These are phyloP conservation scores for Casaregolazyma suthepensis DNA, from an alignment of 1,139 yeast genomes.

Conservation along the genomic window DNA sequence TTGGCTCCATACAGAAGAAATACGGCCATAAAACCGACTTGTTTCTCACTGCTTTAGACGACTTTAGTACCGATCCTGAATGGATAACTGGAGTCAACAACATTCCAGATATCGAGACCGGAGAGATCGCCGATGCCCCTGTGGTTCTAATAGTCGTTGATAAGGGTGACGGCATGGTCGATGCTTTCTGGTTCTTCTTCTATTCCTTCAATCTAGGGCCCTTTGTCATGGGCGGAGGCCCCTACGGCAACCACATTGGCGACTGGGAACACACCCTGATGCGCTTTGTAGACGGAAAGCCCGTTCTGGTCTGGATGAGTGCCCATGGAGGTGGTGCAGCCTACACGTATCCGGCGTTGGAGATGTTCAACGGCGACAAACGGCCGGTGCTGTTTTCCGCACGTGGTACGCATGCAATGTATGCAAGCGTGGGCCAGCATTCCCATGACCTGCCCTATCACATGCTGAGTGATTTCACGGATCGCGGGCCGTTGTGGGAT, in stretches of 20 bases:
- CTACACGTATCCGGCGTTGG: constrained; percentile 66
- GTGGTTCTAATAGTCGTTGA: constrained; percentile 79
- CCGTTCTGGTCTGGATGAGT: constrained; percentile 94
- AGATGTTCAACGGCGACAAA: constrained; percentile 48
- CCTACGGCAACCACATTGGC: constrained; percentile 94
- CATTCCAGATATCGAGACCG: constrained; percentile 64
- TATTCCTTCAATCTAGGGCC: constrained; percentile 94
- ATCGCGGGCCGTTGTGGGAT: constrained; percentile 93
- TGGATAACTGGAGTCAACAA: constrained; percentile 77
- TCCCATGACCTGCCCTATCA: constrained; percentile 92
- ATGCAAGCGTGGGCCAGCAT: constrained; percentile 93
- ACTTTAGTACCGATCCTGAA: constrained; percentile 69
- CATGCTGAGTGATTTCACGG: constrained; percentile 87
- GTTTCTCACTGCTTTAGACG: constrained; percentile 60
- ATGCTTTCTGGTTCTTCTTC: constrained; percentile 94
- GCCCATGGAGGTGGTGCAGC: constrained; percentile 99
- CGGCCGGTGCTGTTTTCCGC: constrained; percentile 84
- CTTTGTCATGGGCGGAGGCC: constrained; percentile 95
- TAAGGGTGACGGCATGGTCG: constrained; percentile 88
- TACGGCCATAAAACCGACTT: constrained; percentile 24
- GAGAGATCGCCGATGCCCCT: constrained; percentile 69
- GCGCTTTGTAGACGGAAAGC: constrained; percentile 73
- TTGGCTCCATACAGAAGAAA: constrained; percentile 11
- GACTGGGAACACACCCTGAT: constrained; percentile 97
- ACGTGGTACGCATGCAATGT: constrained; percentile 95